Evolutionary conservation across 2,329 filamentous ascomycete species (phyloP).

Genomic region (Aspergillus ruber): DNA sequence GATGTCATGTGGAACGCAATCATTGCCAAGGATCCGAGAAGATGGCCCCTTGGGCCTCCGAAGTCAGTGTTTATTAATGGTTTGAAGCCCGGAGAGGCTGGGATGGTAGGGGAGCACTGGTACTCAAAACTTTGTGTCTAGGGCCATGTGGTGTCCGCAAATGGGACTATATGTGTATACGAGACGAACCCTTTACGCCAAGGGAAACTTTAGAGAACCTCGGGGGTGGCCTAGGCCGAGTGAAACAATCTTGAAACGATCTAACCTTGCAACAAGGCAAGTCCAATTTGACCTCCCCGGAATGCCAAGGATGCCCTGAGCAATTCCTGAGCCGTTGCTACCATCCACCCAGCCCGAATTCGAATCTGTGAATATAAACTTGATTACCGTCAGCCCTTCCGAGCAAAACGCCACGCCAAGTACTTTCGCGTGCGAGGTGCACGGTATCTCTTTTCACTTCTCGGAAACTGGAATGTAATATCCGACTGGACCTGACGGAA

Average conservation of each 20-base stretch:
- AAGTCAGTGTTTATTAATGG: slow-evolving; percentile 9
- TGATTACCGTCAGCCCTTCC: slow-evolving; percentile 4
- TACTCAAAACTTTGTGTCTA: not conserved
- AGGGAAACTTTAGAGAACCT: not conserved
- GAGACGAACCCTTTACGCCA: not conserved
- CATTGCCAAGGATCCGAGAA: slow-evolving; percentile 2
- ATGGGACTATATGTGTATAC: slow-evolving; percentile 1
- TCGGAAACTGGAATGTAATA: slow-evolving; percentile 1
- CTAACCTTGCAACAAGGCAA: slow-evolving; percentile 5
- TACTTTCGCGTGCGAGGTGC: not conserved
- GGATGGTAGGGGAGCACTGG: slow-evolving; percentile 1
- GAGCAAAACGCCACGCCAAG: slow-evolving; percentile 3
- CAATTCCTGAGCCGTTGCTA: not conserved
- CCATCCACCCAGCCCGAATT: slow-evolving; percentile 4
- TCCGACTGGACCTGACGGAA: not conserved
- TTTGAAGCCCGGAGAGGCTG: not conserved
- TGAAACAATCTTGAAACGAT: slow-evolving; percentile 7
- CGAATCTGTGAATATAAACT: slow-evolving; percentile 2
- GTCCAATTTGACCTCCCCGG: not conserved
- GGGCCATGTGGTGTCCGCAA: slow-evolving; percentile 4
- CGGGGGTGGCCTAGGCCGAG: slow-evolving; percentile 1
- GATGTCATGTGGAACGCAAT: slow-evolving; percentile 5
- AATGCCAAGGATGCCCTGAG: slow-evolving; percentile 1
- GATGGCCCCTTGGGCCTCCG: slow-evolving; percentile 2
- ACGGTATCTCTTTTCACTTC: slow-evolving; percentile 1